Evolutionary conservation across 2,329 filamentous ascomycete genomes (phyloP).

Genomic region (Colletotrichum sp.): DNA sequence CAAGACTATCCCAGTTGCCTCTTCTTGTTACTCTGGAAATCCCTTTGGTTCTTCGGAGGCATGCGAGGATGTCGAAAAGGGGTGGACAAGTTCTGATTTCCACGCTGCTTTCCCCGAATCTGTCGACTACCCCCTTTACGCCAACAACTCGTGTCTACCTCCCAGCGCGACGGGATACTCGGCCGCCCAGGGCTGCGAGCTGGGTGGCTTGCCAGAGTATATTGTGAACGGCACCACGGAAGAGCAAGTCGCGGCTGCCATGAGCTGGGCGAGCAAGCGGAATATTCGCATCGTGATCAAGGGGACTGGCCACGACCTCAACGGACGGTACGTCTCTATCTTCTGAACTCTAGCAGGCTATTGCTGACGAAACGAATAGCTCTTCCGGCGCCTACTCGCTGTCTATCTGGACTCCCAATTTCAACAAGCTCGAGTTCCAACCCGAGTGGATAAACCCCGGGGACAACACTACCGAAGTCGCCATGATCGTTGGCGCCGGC

Average conservation of each 20-base stretch:
- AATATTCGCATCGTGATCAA: slow-evolving; percentile 56
- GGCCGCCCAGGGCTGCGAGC: slow-evolving; percentile 30
- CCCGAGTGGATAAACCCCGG: neutral
- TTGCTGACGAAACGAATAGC: neutral
- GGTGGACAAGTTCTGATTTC: neutral
- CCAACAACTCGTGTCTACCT: slow-evolving; percentile 8
- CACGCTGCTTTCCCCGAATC: slow-evolving; percentile 1
- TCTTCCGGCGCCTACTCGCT: slow-evolving; percentile 24
- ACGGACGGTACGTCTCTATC: slow-evolving; percentile 55
- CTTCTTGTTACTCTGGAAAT: slow-evolving; percentile 46
- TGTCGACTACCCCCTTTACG: neutral
- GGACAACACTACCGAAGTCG: slow-evolving; percentile 6
- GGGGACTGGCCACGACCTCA: slow-evolving; percentile 59
- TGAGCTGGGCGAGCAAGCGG: slow-evolving; percentile 23
- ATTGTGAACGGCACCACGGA: slow-evolving; percentile 38
- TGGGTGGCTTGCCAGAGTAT: slow-evolving; percentile 35
- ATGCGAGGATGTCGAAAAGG: neutral
- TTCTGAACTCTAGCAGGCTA: neutral
- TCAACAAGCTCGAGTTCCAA: slow-evolving; percentile 5
- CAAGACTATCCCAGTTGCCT: slow-evolving; percentile 47
- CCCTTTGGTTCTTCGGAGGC: neutral
- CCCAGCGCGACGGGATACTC: neutral
- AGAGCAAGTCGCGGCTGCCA: slow-evolving; percentile 29
- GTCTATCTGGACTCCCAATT: slow-evolving; percentile 22
- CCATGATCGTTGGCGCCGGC: neutral